Conservation (phyloP, 2,329 filamentous ascomycete species). For the Arthrocladium fulminans region DNA sequence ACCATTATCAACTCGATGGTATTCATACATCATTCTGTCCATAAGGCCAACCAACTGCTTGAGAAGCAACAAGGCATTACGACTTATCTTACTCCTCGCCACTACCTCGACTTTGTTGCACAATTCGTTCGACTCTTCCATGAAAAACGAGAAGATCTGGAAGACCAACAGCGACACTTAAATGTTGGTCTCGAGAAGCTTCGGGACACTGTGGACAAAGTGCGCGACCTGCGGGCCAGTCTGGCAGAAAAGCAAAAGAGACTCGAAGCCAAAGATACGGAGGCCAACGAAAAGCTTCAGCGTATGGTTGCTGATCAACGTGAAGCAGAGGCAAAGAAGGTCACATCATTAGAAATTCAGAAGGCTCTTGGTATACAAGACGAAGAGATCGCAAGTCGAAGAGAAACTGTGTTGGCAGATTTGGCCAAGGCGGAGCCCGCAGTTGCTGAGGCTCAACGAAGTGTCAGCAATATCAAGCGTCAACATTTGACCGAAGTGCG, state of each 20-base stretch:
- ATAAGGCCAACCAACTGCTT: slow-evolving; percentile 78
- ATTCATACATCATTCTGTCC: slow-evolving; percentile 91
- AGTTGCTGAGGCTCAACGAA: slow-evolving; percentile 84
- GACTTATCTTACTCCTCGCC: slow-evolving; percentile 88
- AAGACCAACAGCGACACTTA: slow-evolving; percentile 96
- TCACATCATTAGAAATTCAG: slow-evolving; percentile 80
- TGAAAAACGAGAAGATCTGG: slow-evolving; percentile 94
- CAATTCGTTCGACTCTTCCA: slow-evolving; percentile 97
- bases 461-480: slow-evolving; percentile 96
- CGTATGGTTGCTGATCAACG: slow-evolving; percentile 94
- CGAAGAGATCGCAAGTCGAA: slow-evolving; percentile 71
- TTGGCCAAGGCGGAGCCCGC: slow-evolving; percentile 87
- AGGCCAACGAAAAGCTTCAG: slow-evolving; percentile 95
- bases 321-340: slow-evolving; percentile 86
- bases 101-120: slow-evolving; percentile 95
- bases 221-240: slow-evolving; percentile 80
- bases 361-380: slow-evolving; percentile 81
- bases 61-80: slow-evolving; percentile 85
- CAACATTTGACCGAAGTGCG: slow-evolving; percentile 95
- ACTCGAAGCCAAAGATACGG: slow-evolving; percentile 83
- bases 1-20: slow-evolving; percentile 97
- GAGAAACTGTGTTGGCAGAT: slow-evolving; percentile 76
- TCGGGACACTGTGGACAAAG: slow-evolving; percentile 92
- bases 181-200: slow-evolving; percentile 98
- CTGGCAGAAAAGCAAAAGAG: slow-evolving; percentile 91